Evolutionary conservation across 495 filamentous ascomycete genomes (phyloP).

Genomic region (Penicillium coffeae): DNA sequence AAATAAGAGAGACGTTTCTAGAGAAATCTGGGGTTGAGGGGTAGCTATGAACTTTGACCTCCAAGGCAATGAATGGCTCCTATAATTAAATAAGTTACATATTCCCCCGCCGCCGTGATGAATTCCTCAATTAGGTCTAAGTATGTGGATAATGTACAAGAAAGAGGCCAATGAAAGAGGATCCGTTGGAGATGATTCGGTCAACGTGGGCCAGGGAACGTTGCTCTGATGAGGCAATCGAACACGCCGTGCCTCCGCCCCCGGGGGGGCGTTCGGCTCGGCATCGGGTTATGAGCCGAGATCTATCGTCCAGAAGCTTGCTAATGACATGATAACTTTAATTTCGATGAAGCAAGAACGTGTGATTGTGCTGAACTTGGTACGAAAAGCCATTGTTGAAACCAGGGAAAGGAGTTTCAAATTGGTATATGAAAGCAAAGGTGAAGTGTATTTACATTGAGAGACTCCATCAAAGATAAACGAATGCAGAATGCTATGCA

Average conservation of each 20-base stretch:
- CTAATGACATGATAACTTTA: too few relatives aligned
- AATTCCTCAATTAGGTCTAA: background rate
- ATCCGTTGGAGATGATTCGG: background rate
- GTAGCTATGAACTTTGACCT: background rate
- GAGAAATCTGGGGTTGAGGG: background rate
- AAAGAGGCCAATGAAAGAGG: background rate
- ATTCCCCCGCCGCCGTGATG: background rate
- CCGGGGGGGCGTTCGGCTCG: background rate
- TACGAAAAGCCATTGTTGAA: too few relatives aligned
- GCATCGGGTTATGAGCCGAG: background rate
- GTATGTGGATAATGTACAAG: background rate
- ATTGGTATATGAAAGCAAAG: too few relatives aligned
- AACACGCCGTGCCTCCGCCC: background rate
- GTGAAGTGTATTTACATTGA: too few relatives aligned
- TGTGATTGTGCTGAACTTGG: too few relatives aligned
- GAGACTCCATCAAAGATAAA: background rate
- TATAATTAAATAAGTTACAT: background rate
- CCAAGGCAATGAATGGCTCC: background rate
- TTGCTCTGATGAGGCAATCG: background rate
- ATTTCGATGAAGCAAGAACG: too few relatives aligned
- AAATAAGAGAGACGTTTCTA: background rate
- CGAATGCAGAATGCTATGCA: slow-evolving; percentile 20
- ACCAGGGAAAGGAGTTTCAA: too few relatives aligned
- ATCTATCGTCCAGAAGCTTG: background rate
- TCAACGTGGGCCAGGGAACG: background rate